Base-by-base conservation (phyloP, 179 eudicot species). In the Sideroxylon spinosum region DNA sequence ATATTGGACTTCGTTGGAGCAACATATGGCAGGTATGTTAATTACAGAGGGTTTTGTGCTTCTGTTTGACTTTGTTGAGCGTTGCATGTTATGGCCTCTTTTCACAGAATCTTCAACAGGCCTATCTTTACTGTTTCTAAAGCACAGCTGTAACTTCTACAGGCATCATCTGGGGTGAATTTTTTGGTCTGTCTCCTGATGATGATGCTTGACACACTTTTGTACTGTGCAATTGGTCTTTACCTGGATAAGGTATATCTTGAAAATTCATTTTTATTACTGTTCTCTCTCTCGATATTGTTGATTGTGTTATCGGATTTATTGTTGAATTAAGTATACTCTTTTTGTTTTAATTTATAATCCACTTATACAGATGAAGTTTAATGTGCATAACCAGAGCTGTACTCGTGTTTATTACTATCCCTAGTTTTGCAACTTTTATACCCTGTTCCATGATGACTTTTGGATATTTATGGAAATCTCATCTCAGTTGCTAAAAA, bases 1-100 rank as follows among this genome's bases (percentile, higher is more conserved):
- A 96, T 87, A 97, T 96, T 86, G 99, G 98, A 80, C 91, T 96
- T 73, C 95, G 98, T 16, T 96, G 99, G 99, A 94, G 95, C 87
- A 96, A 96, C 84, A 91, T 94, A 44, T 96, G 99, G 99, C 91
- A 92, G 89, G 99, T 94, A 86, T 76, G 88, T 71, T 70, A 7
- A 74, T 44, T 73, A 32, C 32, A 46, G 50, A 17, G 13, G 7
- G 19, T 61, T 61, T 72, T 76, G 48, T 63, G 68, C 23, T 13
- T 78, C 22, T 59, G 57, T 49, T 28, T 61, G 32, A 50, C 67
- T 55, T 52, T 52, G 14, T 52, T 37, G 44, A 37, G 44, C 5
- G 5, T 37, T 37, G 6, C 44, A 37, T 37, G 44, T 37, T 6
- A 37, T 3, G 5, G 44, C 1, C 1, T 37, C 44, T 37, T 37